A percentile compares a stretch with the other conserved stretches of the same genome.
phyloP scores from a whole-genome alignment of 2,329 filamentous ascomycete species.

The Botryosphaeria agaves region DNA sequence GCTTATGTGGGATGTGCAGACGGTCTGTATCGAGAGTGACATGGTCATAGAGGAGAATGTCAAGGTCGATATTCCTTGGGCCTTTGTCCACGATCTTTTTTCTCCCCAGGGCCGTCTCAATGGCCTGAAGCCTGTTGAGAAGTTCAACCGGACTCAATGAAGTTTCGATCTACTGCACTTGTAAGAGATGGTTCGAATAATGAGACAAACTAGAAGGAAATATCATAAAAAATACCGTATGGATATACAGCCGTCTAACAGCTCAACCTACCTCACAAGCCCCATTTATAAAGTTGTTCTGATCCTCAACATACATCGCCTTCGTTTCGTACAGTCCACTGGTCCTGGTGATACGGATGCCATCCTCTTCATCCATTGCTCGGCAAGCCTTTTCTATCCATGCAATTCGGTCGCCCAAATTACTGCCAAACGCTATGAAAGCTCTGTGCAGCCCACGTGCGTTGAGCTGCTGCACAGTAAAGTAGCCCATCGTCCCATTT shows the following conservation, averaged over 20 bases:
- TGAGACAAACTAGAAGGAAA: not conserved
- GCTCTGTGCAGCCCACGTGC: constrained; percentile 39
- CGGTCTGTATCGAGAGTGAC: constrained; percentile 48
- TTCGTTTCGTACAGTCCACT: constrained; percentile 88
- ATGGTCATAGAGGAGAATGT: constrained; percentile 71
- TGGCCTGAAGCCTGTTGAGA: constrained; percentile 63
- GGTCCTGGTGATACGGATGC: constrained; percentile 59
- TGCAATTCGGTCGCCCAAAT: constrained; percentile 67
- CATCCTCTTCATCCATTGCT: constrained; percentile 49
- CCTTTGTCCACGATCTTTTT: constrained; percentile 83
- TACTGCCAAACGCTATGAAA: constrained; percentile 83
- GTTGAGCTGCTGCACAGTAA: no score
- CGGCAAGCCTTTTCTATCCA: constrained; percentile 74
- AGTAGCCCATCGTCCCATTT: no score
- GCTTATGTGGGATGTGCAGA: constrained; percentile 67
- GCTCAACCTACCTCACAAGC: constrained; percentile 59
- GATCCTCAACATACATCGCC: constrained; percentile 90
- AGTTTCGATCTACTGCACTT: constrained; percentile 53
- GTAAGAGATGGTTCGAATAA: not conserved
- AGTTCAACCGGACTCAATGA: constrained; percentile 55
- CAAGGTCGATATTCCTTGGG: constrained; percentile 83
- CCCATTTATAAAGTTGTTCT: constrained; percentile 79
- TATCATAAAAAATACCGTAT: no score
- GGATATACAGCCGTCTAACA: no score
- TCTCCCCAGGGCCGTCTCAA: constrained; percentile 66